These are phyloP conservation scores for Pythium utonaiense DNA, from an alignment of 352 stramenopile genomes.

Conservation along the genomic window DNA sequence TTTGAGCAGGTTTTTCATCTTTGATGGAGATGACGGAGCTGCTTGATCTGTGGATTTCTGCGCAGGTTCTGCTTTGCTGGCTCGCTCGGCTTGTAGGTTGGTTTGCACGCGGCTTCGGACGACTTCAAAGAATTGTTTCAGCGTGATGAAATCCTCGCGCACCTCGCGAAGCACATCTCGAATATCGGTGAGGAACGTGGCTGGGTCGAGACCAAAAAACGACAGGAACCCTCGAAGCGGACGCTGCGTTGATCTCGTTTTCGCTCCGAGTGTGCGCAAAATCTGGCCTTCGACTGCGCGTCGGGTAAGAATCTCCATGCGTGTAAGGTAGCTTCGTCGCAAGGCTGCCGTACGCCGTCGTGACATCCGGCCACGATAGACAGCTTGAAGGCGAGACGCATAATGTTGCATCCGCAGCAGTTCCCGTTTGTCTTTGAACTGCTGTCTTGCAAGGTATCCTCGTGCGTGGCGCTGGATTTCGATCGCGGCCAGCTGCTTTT, in stretches of 20 bases:
- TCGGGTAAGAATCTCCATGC: conserved; percentile 68
- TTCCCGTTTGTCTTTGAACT: conserved; percentile 55
- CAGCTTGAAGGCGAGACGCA: conserved; percentile 52
- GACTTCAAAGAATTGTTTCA: conserved; percentile 60
- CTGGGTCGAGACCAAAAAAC: conserved; percentile 74
- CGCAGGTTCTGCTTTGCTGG: neutral
- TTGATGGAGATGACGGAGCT: conserved; percentile 4
- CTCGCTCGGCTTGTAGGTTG: conserved; percentile 1
- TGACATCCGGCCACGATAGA: conserved; percentile 71
- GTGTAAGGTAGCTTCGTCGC: conserved; percentile 65
- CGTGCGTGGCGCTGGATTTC: conserved; percentile 73
- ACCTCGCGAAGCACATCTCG: conserved; percentile 61
- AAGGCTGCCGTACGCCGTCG: conserved; percentile 59
- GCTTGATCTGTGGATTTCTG: neutral
- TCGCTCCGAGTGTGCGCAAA: conserved; percentile 52
- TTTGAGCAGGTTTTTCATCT: conserved; percentile 13
- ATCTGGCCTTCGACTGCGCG: conserved; percentile 59
- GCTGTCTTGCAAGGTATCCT: conserved; percentile 47
- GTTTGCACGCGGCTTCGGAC: conserved; percentile 56
- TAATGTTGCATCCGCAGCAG: conserved; percentile 45
- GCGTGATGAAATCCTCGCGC: conserved; percentile 56
- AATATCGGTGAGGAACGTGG: conserved; percentile 72
- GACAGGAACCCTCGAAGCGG: conserved; percentile 61
- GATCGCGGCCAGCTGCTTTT: conserved; percentile 43
- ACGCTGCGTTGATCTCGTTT: conserved; percentile 53